phyloP scores from a whole-genome alignment of 2,329 filamentous ascomycete species.

The Davidsoniella neocaledoniae region DNA sequence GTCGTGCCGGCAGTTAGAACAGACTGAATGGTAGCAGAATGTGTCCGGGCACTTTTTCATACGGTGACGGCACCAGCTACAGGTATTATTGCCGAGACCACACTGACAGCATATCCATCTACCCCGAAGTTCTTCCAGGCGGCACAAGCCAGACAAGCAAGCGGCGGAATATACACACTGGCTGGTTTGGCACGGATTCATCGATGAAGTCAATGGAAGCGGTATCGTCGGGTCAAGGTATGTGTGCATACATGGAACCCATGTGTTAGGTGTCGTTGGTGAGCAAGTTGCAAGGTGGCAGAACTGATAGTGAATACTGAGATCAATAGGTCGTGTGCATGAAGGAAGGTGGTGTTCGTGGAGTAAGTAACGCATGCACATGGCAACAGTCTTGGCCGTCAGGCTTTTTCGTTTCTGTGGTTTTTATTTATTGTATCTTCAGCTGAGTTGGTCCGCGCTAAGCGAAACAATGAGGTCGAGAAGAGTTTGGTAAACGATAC shows the following conservation, averaged over 20 bases:
- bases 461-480: too few species aligned
- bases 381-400: too few species aligned
- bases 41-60: constrained; percentile 30
- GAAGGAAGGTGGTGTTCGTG: constrained; percentile 33
- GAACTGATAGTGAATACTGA: constrained; percentile 27
- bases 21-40: constrained; percentile 36
- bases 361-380: constrained; percentile 35
- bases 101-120: constrained; percentile 35
- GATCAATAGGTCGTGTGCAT: constrained; percentile 25
- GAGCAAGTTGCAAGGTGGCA: constrained; percentile 17
- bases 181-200: constrained; percentile 28
- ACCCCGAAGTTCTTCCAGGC: constrained; percentile 30
- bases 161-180: constrained; percentile 28
- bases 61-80: constrained; percentile 28
- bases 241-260: constrained; percentile 13
- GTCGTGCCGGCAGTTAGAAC: constrained; percentile 26
- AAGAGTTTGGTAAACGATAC: too few species aligned
- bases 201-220: too few species aligned
- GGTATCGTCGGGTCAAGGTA: constrained; percentile 17
- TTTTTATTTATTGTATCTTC: too few species aligned
- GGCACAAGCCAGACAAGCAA: constrained; percentile 32
- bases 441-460: too few species aligned
- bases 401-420: too few species aligned
- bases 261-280: constrained; percentile 15
- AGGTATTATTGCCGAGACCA: constrained; percentile 27